Conservation (phyloP, 148 eudicot genomes). For the Fagopyrum tataricum region DNA sequence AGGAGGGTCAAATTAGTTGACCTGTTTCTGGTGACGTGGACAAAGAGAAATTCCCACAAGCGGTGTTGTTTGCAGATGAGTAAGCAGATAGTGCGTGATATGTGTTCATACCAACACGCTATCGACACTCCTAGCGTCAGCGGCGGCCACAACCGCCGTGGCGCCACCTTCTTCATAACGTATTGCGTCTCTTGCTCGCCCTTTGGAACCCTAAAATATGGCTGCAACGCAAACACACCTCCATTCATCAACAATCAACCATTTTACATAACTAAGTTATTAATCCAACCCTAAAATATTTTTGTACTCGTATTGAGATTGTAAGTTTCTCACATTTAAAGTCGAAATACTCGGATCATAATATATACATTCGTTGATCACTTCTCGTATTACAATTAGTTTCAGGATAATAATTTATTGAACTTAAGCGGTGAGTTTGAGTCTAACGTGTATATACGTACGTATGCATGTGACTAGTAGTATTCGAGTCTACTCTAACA, state of each 20-base stretch:
- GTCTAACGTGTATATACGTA: too few species aligned
- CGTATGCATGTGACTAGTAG: too few species aligned
- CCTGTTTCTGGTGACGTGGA: slow-evolving; percentile 80
- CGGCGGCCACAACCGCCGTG: slow-evolving; percentile 76
- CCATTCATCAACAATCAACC: not conserved
- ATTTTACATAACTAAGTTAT: too few species aligned
- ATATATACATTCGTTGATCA: too few species aligned
- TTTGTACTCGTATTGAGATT: too few species aligned
- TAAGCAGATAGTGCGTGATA: slow-evolving; percentile 65
- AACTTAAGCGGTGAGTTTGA: too few species aligned
- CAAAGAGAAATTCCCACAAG: slow-evolving; percentile 68
- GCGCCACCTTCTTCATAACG: slow-evolving; percentile 69
- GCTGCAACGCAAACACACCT: slow-evolving; percentile 33
- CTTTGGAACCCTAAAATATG: slow-evolving; percentile 77
- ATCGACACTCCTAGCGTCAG: slow-evolving; percentile 73
- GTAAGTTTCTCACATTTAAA: too few species aligned
- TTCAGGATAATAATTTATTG: too few species aligned
- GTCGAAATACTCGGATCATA: too few species aligned
- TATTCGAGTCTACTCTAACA: too few species aligned
- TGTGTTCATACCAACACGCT: slow-evolving; percentile 92
- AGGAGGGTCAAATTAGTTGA: slow-evolving; percentile 5
- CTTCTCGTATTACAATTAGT: too few species aligned
- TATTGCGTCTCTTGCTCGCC: slow-evolving; percentile 74
- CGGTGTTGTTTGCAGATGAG: slow-evolving; percentile 77
- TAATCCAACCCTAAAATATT: too few species aligned